Evolutionary conservation across 495 filamentous ascomycete genomes (phyloP), one percentile per base, ranked within the genome.

Genomic region (Trichoderma gamsii): DNA sequence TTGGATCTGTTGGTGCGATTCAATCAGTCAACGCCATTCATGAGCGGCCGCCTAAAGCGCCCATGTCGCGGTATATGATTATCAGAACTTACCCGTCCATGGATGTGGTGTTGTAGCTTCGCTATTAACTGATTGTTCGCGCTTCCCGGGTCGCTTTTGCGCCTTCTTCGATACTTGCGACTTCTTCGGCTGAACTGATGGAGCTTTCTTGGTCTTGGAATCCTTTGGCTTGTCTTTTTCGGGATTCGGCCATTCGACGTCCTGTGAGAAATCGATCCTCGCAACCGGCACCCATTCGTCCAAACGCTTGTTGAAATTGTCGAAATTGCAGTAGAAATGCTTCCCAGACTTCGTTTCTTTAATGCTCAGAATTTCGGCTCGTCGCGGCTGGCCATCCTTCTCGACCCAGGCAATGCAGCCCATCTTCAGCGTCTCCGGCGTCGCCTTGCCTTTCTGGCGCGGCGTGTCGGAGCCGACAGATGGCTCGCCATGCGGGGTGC

Each of bases 261-360:
- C 83, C 65, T 82, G 80, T 13, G 77, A 76, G 63, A 98, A 88
- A 74, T 98, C 92, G 70, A 99, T 90, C 13, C 94, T 86, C 51
- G 85, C 81, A 43, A 89, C 85, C 1, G 88, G 82, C 52, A 98
- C 86, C 96, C 96, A 98, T 84, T 99, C 94, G 78, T 99, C 95
- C 21, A 99, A 85, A 81, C 95, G 95, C 75, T 99, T 99, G 81
- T 99, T 99, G 86, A 97, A 99, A 71, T 97, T 96, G 69, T 97
- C 92, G 78, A 98, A 99, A 77, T 99, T 96, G 72, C 97, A 94
- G 75, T 97, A 97, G 75, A 92, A 97, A 67, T 90, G 88, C 64
- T 89, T 88, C 5, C 90, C 87, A 71, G 90, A 92, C 72, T 95
- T 94, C 9, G 90, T 88, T 64, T 90, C 90, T 72, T 88, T 86